Base-by-base conservation (phyloP, 108 stramenopile genomes). In the Conticribra weissflogii region DNA sequence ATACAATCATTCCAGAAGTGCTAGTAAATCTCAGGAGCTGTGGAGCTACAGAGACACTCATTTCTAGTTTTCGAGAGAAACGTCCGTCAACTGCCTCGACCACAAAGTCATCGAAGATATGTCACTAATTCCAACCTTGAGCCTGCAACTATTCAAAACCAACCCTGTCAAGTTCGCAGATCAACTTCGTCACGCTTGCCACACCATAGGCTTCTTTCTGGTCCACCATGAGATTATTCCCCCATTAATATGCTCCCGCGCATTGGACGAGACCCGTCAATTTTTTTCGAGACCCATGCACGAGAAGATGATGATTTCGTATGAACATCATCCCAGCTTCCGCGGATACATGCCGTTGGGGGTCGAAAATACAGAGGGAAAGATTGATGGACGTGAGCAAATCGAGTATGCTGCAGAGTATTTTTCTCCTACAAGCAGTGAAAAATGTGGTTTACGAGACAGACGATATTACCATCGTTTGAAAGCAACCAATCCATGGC, bases 341-440 rank as follows among this genome's bases (percentile, higher is more conserved):
- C 76, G 86, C 33, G 89, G 89, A 7, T 90, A 87, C 69, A 90
- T 90, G 89, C 67, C 76, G 0, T 30, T 90, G 57, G 89, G 89
- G 3, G 72, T 85, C 24, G 86, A 90, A 71, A 90, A 90, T 66
- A 90, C 89, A 19, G 81, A 74, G 32, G 89, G 89, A 29, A 74
- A 63, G 46, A 57, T 81, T n/a, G 89, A 90, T 68, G 64, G 44
- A n/a, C 50, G 89, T 60, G 89, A 90, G 34, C 86, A 90, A 57
- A 66, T 90, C 49, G 89, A 90, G 55, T 84, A 83, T 59, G 88
- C 84, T 50, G 81, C 76, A n/a, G 86, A 86, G 50, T 73, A 41
- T 41, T 12, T 41, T 41, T 41, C 5, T 52, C 52, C 29, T 32
- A 52, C 22, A 8, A 32, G 22, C 31, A 74, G 14, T 18, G 19